Conservation (phyloP, 2,329 filamentous ascomycete species). For the Lachnellula hyalina region DNA sequence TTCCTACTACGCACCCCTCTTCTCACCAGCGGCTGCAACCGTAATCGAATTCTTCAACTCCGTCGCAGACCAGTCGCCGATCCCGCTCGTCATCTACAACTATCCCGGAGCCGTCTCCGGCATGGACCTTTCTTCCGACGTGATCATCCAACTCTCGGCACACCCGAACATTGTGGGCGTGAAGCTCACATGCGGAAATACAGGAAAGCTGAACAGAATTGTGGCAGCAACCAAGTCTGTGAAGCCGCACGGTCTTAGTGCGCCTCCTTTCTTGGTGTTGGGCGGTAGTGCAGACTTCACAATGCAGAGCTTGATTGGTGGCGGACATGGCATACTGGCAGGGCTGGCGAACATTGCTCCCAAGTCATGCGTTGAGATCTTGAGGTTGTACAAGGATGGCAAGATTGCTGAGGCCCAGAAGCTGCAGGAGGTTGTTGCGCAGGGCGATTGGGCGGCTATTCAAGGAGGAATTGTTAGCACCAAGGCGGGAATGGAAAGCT, state of each 20-base stretch:
- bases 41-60: slow-evolving; percentile 55
- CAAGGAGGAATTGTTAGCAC: slow-evolving; percentile 64
- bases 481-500: slow-evolving; percentile 58
- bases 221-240: slow-evolving; percentile 51
- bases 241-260: slow-evolving; percentile 34
- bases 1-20: slow-evolving; percentile 58
- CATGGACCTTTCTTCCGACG: slow-evolving; percentile 83
- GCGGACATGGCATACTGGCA: slow-evolving; percentile 66
- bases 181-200: slow-evolving; percentile 88
- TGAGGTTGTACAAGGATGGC: slow-evolving; percentile 56
- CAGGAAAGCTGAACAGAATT: slow-evolving; percentile 53
- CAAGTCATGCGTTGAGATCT: slow-evolving; percentile 55
- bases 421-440: slow-evolving; percentile 59
- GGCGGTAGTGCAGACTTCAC: slow-evolving; percentile 72
- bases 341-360: slow-evolving; percentile 68
- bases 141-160: slow-evolving; percentile 71
- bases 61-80: slow-evolving; percentile 61
- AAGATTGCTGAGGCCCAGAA: slow-evolving; percentile 54
- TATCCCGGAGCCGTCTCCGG: slow-evolving; percentile 84
- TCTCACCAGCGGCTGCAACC: slow-evolving; percentile 48
- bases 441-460: slow-evolving; percentile 65
- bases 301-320: slow-evolving; percentile 63
- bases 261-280: slow-evolving; percentile 58
- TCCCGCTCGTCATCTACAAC: slow-evolving; percentile 83
- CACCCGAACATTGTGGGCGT: slow-evolving; percentile 84